phyloP scores from a whole-genome alignment of 2,329 filamentous ascomycete genomes.

The Penicillium aurantiogriseum region DNA sequence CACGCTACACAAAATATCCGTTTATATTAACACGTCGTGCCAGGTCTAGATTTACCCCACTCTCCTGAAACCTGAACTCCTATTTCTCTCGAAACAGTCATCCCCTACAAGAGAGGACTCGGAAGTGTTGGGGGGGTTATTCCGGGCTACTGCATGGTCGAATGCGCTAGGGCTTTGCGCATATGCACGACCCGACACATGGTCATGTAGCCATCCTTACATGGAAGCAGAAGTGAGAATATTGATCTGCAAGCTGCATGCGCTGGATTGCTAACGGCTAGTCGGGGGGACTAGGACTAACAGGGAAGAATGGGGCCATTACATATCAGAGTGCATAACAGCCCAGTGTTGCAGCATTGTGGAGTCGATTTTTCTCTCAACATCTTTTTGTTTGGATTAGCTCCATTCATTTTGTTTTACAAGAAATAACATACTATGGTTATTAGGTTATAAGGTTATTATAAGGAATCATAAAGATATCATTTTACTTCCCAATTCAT shows the following conservation, averaged over 20 bases:
- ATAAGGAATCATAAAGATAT: neutral
- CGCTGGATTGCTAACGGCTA: constrained; percentile 13
- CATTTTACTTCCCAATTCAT: neutral
- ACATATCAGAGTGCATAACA: neutral
- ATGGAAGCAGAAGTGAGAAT: constrained; percentile 2
- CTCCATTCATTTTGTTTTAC: neutral
- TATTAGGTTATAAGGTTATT: neutral
- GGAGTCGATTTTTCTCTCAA: constrained; percentile 12
- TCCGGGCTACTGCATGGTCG: constrained; percentile 7
- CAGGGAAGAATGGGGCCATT: neutral
- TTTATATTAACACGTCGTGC: neutral
- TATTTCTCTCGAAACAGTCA: constrained; percentile 5
- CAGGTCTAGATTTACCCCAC: constrained; percentile 3
- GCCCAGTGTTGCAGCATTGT: constrained; percentile 19
- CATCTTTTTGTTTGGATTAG: neutral
- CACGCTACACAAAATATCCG: constrained; percentile 1
- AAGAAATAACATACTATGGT: neutral
- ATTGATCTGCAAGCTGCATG: constrained; percentile 14
- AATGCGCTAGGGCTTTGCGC: neutral
- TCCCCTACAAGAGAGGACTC: constrained; percentile 6
- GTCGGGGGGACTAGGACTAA: neutral
- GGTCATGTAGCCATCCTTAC: neutral
- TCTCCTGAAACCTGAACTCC: constrained; percentile 7
- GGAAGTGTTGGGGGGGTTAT: neutral
- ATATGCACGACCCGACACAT: constrained; percentile 1